Conservation (phyloP, 208 protist genomes). For the Trypanosomatidae sp. region DNA sequence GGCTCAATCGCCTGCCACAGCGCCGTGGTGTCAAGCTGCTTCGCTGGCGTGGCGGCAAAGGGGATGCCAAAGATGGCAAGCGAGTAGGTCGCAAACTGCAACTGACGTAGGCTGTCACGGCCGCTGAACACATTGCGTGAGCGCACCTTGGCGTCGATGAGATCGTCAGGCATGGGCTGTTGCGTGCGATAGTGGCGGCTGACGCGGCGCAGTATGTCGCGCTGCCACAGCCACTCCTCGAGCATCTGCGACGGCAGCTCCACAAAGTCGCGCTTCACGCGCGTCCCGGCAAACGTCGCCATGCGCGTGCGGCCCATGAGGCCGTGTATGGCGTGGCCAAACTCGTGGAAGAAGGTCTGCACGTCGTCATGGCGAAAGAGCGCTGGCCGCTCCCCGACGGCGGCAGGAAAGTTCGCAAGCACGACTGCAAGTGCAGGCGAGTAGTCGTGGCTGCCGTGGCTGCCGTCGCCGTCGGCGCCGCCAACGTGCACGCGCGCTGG, state of each 20-base stretch:
- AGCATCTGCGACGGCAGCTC: conserved; percentile 85
- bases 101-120: conserved; percentile 48
- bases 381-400: conserved; percentile 46
- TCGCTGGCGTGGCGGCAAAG: conserved; percentile 30
- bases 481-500: conserved; percentile 36
- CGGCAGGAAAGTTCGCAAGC: conserved; percentile 64
- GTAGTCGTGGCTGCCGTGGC: conserved; percentile 32
- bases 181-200: conserved; percentile 76
- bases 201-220: conserved; percentile 59
- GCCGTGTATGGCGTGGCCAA: conserved; percentile 79
- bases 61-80: conserved; percentile 51
- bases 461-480: no score
- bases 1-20: conserved; percentile 42
- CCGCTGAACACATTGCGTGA: conserved; percentile 69
- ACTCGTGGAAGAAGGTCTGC: conserved; percentile 85
- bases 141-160: conserved; percentile 69
- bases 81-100: conserved; percentile 72
- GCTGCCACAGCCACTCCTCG: conserved; percentile 86
- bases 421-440: conserved; percentile 67
- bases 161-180: conserved; percentile 30
- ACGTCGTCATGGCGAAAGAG: conserved; percentile 76
- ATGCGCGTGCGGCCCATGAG: conserved; percentile 68
- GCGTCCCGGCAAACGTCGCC: conserved; percentile 55
- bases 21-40: conserved; percentile 33
- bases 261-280: conserved; percentile 81